Conservation (phyloP, 345 rosid species). For the Lepidium didymum region DNA sequence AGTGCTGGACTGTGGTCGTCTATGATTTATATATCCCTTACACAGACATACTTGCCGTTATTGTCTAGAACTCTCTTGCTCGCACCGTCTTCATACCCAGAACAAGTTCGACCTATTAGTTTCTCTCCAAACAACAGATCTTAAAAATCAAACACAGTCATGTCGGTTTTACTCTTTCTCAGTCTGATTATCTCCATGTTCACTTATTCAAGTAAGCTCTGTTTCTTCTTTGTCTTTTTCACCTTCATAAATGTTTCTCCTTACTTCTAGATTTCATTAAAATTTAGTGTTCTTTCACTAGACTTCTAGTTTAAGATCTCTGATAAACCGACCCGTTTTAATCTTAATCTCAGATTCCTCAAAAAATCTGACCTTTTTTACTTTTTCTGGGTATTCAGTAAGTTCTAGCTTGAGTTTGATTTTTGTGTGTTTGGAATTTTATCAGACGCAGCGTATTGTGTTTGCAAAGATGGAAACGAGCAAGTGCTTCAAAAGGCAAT, state of each 20-base stretch:
- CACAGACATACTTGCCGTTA: slow-evolving; percentile 17
- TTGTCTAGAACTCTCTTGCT: slow-evolving; percentile 20
- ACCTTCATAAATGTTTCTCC: background rate
- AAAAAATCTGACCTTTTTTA: background rate
- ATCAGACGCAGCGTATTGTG: slow-evolving; percentile 62
- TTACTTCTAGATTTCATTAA: background rate
- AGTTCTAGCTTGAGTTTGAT: background rate
- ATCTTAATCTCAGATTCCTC: background rate
- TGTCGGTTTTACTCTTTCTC: slow-evolving; percentile 51
- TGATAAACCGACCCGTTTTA: background rate
- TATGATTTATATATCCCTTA: background rate
- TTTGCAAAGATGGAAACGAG: slow-evolving; percentile 77
- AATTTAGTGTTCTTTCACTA: too few relatives aligned
- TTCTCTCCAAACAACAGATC: background rate
- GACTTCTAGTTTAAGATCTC: slow-evolving; percentile 4
- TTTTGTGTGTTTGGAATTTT: background rate
- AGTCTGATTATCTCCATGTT: slow-evolving; percentile 52
- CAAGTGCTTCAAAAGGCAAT: slow-evolving; percentile 51
- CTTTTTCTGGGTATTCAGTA: background rate
- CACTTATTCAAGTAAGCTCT: slow-evolving; percentile 67
- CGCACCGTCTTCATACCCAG: slow-evolving; percentile 14
- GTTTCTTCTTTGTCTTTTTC: background rate
- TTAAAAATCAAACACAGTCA: slow-evolving; percentile 1
- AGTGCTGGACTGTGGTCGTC: slow-evolving; percentile 16
- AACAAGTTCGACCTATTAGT: background rate